Evolutionary conservation across 352 stramenopile species (phyloP), one percentile per base, ranked within the genome.

Genomic region (Globisporangium irregulare): DNA sequence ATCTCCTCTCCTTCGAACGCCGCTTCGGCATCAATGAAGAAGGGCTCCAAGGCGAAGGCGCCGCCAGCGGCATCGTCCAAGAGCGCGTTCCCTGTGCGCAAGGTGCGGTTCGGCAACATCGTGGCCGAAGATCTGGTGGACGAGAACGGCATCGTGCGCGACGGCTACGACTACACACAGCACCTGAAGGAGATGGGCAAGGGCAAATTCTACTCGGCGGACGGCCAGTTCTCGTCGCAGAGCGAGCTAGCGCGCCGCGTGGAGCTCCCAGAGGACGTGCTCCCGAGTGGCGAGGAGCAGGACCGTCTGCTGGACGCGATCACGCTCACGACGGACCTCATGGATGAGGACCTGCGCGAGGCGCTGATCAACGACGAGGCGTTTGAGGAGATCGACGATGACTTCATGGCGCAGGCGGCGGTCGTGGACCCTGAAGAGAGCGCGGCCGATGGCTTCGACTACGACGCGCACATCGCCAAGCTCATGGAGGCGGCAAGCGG

Each of bases 141-240:
- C 61, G 89, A 91, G 66, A 80, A 97, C 54, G 93, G 93, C 18
- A 81, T 98, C 66, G 78, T 87, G 29, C 87, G 96, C 68, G 93
- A 98, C 73, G 92, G 92, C 62, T 98, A 98, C 77, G 88, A 98
- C 71, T 98, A 98, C 77, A 73, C 84, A 68, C 80, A 97, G 73
- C 93, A 98, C 77, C 78, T 98, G 74, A 95, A 93, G 61, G 92
- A 95, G 71, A 97, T 97, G 76, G 91, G 91, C 48, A 78, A 92
- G 53, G 83, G 89, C 64, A 84, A 81, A 27, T 97, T 96, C 64
- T 92, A 95, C 73, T 90, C 83, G 53, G 78, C 80, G 53, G 82
- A 79, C 22, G 86, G 81, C 20, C 80, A 90, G 32, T 95, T 95
- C 73, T 75, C 84, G 65, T 80, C 76, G 32, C 73, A 79, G 48